phyloP scores from a whole-genome alignment of 2,329 filamentous ascomycete species.

The Mycosphaerella arachidis region DNA sequence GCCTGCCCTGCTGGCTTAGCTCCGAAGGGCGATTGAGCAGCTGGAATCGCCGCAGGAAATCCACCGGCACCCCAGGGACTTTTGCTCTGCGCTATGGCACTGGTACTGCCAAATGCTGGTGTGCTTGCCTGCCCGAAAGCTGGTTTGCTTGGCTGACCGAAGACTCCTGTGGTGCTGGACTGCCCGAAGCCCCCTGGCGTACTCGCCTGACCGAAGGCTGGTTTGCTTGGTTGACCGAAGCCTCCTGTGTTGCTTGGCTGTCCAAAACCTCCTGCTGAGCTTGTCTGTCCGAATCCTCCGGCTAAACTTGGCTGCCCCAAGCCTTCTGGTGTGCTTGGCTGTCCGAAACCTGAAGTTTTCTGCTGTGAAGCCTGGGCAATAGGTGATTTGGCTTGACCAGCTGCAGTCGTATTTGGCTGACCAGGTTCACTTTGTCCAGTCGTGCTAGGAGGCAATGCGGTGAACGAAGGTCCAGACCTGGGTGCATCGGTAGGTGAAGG shows the following conservation, averaged over 20 bases:
- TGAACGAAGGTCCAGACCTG: not conserved
- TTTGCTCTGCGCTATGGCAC: not conserved
- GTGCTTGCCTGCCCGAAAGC: slow-evolving; percentile 14
- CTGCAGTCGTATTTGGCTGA: not conserved
- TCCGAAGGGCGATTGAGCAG: not conserved
- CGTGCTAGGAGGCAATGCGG: not conserved
- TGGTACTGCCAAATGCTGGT: slow-evolving; percentile 21
- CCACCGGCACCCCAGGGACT: not conserved
- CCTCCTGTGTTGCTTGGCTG: not conserved
- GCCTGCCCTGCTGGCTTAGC: not conserved
- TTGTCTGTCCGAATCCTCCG: not conserved
- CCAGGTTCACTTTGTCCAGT: not conserved
- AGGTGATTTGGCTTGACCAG: not conserved
- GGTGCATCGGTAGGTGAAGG: slow-evolving; percentile 11
- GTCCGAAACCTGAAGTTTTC: not conserved
- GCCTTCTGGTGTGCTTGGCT: not conserved
- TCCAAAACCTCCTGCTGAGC: not conserved
- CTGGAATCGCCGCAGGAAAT: not conserved
- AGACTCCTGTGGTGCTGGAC: not conserved
- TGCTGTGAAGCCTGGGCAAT: not conserved
- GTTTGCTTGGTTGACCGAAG: not conserved
- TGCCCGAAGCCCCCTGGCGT: not conserved
- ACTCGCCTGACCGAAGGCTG: not conserved
- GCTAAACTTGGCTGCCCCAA: not conserved
- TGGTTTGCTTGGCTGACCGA: slow-evolving; percentile 7